Base-by-base conservation (phyloP, 345 rosid species). In the Citrus sinensis region DNA sequence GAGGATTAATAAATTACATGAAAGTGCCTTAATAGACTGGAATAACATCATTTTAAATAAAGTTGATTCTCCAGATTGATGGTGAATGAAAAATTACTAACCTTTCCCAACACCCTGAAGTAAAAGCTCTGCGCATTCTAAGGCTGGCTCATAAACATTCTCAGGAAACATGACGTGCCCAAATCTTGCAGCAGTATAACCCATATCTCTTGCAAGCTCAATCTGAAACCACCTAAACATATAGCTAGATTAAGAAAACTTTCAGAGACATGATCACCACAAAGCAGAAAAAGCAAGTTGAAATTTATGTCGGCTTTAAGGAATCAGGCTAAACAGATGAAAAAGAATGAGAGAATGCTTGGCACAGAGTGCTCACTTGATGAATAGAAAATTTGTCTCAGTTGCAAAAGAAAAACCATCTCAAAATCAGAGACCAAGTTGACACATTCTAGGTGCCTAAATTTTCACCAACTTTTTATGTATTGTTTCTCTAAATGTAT, bases 141-240 rank as follows among this genome's bases (percentile, higher is more conserved):
- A 84, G 51, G 97, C 97, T 81, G 99, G 99, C 86, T 94, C 97
- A 59, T 94, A 85, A 81, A 90, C 98, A 89, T 96, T 96, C 87
- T 96, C 99, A 65, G 98, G 99, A 82, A 96, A 96, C 98, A 96
- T 96, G 58, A 96, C 94, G 82, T 94, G 99, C 72, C 99, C 99
- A 78, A 84, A 96, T 91, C 98, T 90, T 75, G 97, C 97, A 83
- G 94, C 95, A 88, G 98, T 88, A 86, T 94, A 94, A 58, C 98
- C 99, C 93, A 94, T 88, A 75, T 92, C 99, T 86, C 95, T 87
- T 76, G 98, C 97, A 76, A 96, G 95, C 90, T 96, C 98, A 86
- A 88, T 90, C 99, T 93, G 97, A 86, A 91, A 90, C 80, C 92
- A 82, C 94, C 95, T 91, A 92, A 89, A 86, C 78, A 80, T 83